Percentiles rank a stretch among this genome's conserved stretches.
Conservation (phyloP, 169 alveolate species). For the Cryptosporidium xiaoi region DNA sequence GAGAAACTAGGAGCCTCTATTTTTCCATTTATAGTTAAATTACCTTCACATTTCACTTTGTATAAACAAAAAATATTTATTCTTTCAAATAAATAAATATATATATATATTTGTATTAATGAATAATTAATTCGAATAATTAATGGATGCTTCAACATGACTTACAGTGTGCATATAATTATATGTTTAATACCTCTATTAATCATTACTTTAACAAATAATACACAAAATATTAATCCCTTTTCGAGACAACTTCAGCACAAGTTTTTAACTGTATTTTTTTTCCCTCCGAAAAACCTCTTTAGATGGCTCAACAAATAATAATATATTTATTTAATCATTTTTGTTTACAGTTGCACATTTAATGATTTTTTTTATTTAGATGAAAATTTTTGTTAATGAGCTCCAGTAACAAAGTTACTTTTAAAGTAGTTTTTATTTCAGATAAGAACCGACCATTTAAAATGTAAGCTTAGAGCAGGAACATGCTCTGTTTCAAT, state of each 20-base stretch:
- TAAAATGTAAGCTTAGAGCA: constrained; percentile 32
- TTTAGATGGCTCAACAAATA: not conserved
- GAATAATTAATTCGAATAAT: too few relatives aligned
- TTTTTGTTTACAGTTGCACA: not conserved
- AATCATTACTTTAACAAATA: too few relatives aligned
- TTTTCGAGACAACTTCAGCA: too few relatives aligned
- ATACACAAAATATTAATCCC: too few relatives aligned
- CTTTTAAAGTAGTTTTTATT: constrained; percentile 36
- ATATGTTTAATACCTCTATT: too few relatives aligned
- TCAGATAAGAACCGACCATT: constrained; percentile 53
- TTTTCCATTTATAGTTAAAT: constrained; percentile 1
- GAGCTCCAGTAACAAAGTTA: constrained; percentile 48
- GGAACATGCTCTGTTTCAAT: not conserved
- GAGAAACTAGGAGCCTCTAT: constrained; percentile 26
- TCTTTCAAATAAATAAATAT: too few relatives aligned
- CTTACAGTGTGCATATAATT: too few relatives aligned
- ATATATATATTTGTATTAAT: too few relatives aligned
- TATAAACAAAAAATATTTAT: not conserved
- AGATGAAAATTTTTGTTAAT: not conserved
- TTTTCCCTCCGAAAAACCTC: too few relatives aligned
- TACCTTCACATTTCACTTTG: constrained; percentile 12
- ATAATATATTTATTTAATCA: not conserved
- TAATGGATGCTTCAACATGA: too few relatives aligned
- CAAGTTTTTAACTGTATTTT: too few relatives aligned
- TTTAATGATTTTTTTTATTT: not conserved